phyloP scores from a whole-genome alignment of 176 grass and related monocot genomes.

The Triticum timopheevii region DNA sequence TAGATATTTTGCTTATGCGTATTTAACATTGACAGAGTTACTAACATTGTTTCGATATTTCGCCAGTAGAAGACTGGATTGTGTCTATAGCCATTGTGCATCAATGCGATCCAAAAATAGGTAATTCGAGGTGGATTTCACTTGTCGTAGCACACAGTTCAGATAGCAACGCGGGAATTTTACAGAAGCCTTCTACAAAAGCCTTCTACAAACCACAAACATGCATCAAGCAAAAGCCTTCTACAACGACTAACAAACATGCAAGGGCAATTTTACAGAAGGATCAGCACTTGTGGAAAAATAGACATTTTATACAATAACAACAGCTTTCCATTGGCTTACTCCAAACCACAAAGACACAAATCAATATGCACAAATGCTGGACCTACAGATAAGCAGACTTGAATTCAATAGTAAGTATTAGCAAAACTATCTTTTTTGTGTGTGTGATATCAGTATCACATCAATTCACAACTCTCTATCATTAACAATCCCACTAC shows the following conservation, averaged over 20 bases:
- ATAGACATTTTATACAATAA: neutral
- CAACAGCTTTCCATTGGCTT: neutral
- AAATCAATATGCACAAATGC: neutral
- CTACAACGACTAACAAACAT: neutral
- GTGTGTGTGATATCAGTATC: neutral
- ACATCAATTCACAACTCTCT: too few species aligned
- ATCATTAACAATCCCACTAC: neutral
- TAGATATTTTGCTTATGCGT: too few species aligned
- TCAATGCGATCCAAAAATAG: conserved; percentile 45
- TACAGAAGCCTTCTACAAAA: too few species aligned
- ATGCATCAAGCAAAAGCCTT: neutral
- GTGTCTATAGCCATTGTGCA: too few species aligned
- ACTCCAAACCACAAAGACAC: neutral
- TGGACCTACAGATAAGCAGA: neutral
- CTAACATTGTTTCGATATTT: too few species aligned
- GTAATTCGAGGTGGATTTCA: conserved; percentile 53
- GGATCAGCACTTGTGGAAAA: neutral
- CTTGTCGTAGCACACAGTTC: neutral
- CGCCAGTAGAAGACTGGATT: too few species aligned
- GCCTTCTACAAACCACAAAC: too few species aligned
- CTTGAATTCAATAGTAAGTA: neutral
- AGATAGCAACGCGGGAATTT: too few species aligned
- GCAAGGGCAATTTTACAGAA: conserved; percentile 6
- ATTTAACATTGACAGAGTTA: too few species aligned
- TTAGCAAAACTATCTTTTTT: neutral